Evolutionary conservation across 352 stramenopile genomes (phyloP).

Genomic region (Globisporangium parvum): DNA sequence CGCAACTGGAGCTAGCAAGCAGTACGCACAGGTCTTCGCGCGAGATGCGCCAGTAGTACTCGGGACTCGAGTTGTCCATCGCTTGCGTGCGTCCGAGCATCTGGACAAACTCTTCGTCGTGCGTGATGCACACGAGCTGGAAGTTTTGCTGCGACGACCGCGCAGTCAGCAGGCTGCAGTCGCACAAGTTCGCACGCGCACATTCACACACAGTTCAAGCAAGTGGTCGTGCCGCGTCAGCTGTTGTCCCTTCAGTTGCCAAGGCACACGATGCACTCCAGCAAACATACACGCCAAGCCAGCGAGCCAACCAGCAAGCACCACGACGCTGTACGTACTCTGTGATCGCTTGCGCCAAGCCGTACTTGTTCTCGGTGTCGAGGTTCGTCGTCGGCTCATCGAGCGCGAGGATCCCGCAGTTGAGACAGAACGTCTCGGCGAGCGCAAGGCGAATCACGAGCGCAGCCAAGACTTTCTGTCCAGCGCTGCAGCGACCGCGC

Average conservation of each 20-base stretch:
- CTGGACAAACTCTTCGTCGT: slow-evolving; percentile 96
- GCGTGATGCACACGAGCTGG: slow-evolving; percentile 99
- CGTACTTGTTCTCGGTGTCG: slow-evolving; percentile 96
- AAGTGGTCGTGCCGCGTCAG: neutral
- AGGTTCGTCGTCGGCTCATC: slow-evolving; percentile 99
- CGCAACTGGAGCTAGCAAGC: neutral
- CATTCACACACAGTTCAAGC: neutral
- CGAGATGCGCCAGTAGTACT: slow-evolving; percentile 82
- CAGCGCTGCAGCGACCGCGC: slow-evolving; percentile 97
- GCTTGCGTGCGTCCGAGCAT: slow-evolving; percentile 81
- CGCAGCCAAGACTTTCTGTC: slow-evolving; percentile 94
- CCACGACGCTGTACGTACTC: slow-evolving; percentile 41
- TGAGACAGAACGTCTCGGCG: slow-evolving; percentile 98
- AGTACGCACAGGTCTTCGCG: slow-evolving; percentile 74
- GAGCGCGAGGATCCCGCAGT: slow-evolving; percentile 97
- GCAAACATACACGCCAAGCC: neutral
- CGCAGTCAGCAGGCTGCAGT: slow-evolving; percentile 90
- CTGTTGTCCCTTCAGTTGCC: neutral
- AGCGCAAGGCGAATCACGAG: slow-evolving; percentile 98
- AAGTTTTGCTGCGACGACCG: slow-evolving; percentile 97
- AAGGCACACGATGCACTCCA: neutral
- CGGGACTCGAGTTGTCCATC: slow-evolving; percentile 63
- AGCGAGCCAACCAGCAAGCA: neutral
- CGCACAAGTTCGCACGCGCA: slow-evolving; percentile 5
- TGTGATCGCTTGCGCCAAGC: slow-evolving; percentile 81